phyloP scores from a whole-genome alignment of 129 eudicot species.

The Kitagawia praeruptora region DNA sequence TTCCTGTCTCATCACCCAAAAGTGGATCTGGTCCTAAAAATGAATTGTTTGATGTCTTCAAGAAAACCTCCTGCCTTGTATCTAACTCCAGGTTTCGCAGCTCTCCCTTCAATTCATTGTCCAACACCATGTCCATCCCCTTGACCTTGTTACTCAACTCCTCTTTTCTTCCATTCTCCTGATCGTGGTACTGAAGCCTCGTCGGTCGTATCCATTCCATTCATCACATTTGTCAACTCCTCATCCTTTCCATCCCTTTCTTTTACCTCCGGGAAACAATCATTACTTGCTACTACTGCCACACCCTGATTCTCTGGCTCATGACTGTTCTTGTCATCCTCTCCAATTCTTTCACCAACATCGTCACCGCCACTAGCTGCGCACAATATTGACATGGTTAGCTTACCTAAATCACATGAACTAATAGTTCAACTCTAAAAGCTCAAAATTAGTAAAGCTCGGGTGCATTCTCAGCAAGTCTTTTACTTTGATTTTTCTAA shows the following conservation, averaged over 20 bases:
- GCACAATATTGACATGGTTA: too few relatives aligned
- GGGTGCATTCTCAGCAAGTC: too few relatives aligned
- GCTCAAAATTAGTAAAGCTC: too few relatives aligned
- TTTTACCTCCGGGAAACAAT: slow-evolving; percentile 1
- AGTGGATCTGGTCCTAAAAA: slow-evolving; percentile 43
- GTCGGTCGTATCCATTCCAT: slow-evolving; percentile 7
- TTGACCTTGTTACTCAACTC: slow-evolving; percentile 10
- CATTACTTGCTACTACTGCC: not conserved
- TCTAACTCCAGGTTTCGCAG: slow-evolving; percentile 17
- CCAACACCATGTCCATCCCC: slow-evolving; percentile 15
- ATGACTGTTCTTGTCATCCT: not conserved
- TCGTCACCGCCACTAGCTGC: not conserved
- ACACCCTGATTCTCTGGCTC: not conserved
- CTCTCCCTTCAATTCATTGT: slow-evolving; percentile 17
- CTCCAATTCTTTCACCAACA: not conserved
- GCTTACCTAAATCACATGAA: too few relatives aligned
- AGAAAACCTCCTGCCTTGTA: slow-evolving; percentile 19
- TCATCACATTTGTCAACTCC: slow-evolving; percentile 9
- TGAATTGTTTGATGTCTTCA: slow-evolving; percentile 31
- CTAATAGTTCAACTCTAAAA: too few relatives aligned
- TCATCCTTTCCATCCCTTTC: not conserved
- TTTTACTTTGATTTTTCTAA: too few relatives aligned
- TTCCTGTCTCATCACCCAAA: slow-evolving; percentile 60
- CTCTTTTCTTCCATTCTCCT: slow-evolving; percentile 7
- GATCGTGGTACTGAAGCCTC: not conserved